Percentiles rank a stretch among this genome's conserved stretches.
Conservation (phyloP, 2,329 filamentous ascomycete genomes). For the Alternaria burnsii region DNA sequence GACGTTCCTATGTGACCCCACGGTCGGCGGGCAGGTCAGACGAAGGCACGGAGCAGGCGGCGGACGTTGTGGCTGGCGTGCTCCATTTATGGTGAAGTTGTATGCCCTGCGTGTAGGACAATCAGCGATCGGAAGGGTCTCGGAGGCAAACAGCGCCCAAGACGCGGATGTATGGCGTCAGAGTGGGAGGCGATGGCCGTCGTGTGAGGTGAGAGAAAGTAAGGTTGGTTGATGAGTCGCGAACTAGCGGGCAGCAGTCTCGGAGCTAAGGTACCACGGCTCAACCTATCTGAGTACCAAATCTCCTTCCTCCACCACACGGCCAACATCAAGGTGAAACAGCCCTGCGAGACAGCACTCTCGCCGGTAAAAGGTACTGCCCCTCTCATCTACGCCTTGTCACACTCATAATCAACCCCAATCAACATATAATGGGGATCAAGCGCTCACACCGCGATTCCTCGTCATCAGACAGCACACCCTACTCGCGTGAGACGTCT, state of each 20-base stretch:
- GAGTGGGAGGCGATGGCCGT: slow-evolving; percentile 20
- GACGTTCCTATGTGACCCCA: slow-evolving; percentile 56
- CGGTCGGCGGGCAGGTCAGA: slow-evolving; percentile 66
- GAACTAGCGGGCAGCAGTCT: slow-evolving; percentile 18
- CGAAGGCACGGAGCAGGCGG: slow-evolving; percentile 61
- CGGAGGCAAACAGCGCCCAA: slow-evolving; percentile 37
- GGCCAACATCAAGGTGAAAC: slow-evolving; percentile 7
- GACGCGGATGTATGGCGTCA: slow-evolving; percentile 30
- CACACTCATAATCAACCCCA: slow-evolving; percentile 19
- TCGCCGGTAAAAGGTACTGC: slow-evolving; percentile 38
- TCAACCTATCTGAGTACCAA: background rate
- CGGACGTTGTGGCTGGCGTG: slow-evolving; percentile 58
- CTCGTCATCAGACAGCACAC: slow-evolving; percentile 49
- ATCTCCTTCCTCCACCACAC: slow-evolving; percentile 1
- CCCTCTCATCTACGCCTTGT: slow-evolving; percentile 27
- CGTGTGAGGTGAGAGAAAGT: slow-evolving; percentile 24
- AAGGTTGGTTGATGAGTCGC: slow-evolving; percentile 18
- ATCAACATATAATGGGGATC: slow-evolving; percentile 56
- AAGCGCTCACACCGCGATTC: slow-evolving; percentile 68
- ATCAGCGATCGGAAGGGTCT: slow-evolving; percentile 34
- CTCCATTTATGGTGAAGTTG: slow-evolving; percentile 65
- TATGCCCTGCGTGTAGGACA: slow-evolving; percentile 46
- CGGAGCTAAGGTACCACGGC: slow-evolving; percentile 17
- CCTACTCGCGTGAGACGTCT: slow-evolving; percentile 41
- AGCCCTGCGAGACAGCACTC: slow-evolving; percentile 15